Conservation (phyloP, 2,329 filamentous ascomycete species). For the Aspergillus caelatus region DNA sequence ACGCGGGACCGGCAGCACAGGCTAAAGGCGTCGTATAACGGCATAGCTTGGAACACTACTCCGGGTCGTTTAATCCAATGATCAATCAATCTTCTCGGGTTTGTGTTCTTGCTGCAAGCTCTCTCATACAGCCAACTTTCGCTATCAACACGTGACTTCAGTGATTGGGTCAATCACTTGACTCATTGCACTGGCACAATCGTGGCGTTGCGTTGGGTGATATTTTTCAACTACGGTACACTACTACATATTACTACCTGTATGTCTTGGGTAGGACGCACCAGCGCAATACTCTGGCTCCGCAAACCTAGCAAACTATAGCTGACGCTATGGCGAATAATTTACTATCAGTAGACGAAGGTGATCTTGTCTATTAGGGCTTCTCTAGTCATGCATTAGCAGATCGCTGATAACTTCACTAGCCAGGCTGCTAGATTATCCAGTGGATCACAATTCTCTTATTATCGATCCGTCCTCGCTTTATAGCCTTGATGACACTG, state of each 20-base stretch:
- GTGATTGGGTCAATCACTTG: background rate
- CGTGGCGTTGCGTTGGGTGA: background rate
- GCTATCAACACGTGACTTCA: background rate
- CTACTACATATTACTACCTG: background rate
- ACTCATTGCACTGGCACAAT: background rate
- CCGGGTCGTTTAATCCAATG: background rate
- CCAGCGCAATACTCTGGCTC: background rate
- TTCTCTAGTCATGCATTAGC: background rate
- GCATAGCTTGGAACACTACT: background rate
- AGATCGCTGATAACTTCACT: background rate
- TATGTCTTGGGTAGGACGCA: background rate
- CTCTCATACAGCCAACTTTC: background rate
- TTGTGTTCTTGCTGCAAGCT: background rate
- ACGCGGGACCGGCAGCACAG: background rate
- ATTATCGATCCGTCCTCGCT: background rate
- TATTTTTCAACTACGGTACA: background rate
- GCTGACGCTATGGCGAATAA: background rate
- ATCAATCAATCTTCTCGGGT: background rate
- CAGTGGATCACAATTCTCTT: background rate
- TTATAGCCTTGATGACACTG: background rate
- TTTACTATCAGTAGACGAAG: background rate
- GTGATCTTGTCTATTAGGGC: background rate
- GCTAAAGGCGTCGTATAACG: background rate
- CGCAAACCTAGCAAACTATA: background rate
- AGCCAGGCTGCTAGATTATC: background rate